A percentile compares a stretch with the other conserved stretches of the same genome.
Evolutionary conservation across 2,329 filamentous ascomycete genomes (phyloP).

Genomic region (Curvularia lunata): DNA sequence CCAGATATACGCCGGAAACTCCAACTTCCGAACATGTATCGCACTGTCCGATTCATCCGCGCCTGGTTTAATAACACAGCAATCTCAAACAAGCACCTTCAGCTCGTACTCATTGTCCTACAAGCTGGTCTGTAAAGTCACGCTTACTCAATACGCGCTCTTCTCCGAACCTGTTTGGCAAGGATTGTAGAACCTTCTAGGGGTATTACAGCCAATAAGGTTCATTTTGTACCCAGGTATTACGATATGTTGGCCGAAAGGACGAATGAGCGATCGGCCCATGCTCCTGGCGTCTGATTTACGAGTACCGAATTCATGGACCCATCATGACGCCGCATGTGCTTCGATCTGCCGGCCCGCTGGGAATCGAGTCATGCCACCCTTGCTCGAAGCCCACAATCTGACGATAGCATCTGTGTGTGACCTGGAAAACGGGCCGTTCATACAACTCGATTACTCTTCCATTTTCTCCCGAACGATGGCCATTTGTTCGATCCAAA

Average conservation of each 20-base stretch:
- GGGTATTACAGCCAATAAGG: neutral
- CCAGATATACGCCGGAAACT: conserved; percentile 25
- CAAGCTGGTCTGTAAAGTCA: conserved; percentile 6
- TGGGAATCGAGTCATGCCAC: conserved; percentile 16
- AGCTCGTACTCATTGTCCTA: conserved; percentile 22
- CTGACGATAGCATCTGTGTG: conserved; percentile 24
- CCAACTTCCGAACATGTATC: conserved; percentile 24
- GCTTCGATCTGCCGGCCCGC: conserved; percentile 30
- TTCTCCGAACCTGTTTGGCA: neutral
- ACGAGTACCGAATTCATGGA: conserved; percentile 15
- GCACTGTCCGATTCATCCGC: conserved; percentile 14
- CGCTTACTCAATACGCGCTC: neutral
- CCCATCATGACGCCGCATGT: conserved; percentile 10
- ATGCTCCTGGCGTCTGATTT: conserved; percentile 12
- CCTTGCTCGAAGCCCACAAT: conserved; percentile 16
- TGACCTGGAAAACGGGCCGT: conserved; percentile 21
- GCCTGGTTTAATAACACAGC: conserved; percentile 9
- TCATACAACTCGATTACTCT: conserved; percentile 13
- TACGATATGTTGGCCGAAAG: neutral
- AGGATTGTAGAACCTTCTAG: conserved; percentile 7
- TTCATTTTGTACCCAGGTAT: conserved; percentile 10
- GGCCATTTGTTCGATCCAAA: conserved; percentile 1
- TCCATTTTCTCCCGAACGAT: conserved; percentile 5
- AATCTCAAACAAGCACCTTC: conserved; percentile 10
- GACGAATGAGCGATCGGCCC: conserved; percentile 21